Evolutionary conservation across 495 filamentous ascomycete species (phyloP), one percentile per base, ranked within the genome.

Genomic region (Lasiosphaeria hispida): DNA sequence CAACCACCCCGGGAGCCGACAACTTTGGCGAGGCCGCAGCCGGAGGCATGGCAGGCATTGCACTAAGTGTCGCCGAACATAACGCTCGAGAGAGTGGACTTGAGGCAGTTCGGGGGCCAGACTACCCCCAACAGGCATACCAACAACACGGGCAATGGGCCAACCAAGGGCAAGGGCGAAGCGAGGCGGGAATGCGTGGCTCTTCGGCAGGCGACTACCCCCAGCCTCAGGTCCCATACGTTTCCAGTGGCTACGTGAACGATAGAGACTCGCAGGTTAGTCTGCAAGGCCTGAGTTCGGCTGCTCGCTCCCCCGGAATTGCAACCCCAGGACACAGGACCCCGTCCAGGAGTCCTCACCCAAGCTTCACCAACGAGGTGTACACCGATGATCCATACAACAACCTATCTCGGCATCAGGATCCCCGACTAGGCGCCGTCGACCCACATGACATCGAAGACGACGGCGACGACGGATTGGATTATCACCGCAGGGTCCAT

Each of bases 361-460:
- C 65, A 44, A 58, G 55, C 50, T 60, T 60, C 53, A 54, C 43
- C 35, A 57, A 57, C 52, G 67, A 73, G 5, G 48, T 68, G 30
- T 75, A 75, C 52, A 66, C 55, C 13, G 69, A 75, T 58, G 71
- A 75, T 47, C 71, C 71, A 0, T 71, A 89, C 61, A 79, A 84
- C 55, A 76, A 78, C 53, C 79, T 84, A 53, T 87, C 86, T 1
- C 76, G 78, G 4, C 84, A 81, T 33, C 77, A 76, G 66, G 82
- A 83, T 69, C 78, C 73, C 55, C 69, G 63, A 55, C 70, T 82
- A 57, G 74, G 80, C 7, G 75, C 79, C 13, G 85, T 95, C 49
- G 86, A 96, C 65, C 90, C 91, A 0, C 83, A 87, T 58, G 85
- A 86, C 2, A 92, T 95, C 53, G 85, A 80, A 3, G 91, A 96